phyloP scores from a whole-genome alignment of 805 yeast genomes.

The Cyberlindnera bimundalis region DNA sequence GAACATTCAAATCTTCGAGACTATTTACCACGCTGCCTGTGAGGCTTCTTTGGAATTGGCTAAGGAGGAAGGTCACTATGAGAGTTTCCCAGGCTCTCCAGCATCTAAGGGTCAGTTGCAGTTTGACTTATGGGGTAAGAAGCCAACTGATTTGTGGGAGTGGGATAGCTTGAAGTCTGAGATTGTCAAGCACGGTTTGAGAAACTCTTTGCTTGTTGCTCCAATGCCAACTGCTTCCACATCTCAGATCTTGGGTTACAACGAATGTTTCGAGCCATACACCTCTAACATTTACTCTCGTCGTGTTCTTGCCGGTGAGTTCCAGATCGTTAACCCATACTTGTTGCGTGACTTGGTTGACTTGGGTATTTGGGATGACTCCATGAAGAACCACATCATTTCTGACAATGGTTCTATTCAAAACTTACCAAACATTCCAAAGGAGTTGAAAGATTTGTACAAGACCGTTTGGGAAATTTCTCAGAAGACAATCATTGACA shows the following conservation, averaged over 20 bases:
- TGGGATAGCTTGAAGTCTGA: slow-evolving; percentile 71
- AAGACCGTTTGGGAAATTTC: slow-evolving; percentile 90
- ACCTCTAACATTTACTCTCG: slow-evolving; percentile 93
- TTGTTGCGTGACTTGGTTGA: slow-evolving; percentile 77
- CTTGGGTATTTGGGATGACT: slow-evolving; percentile 77
- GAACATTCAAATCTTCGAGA: slow-evolving; percentile 87
- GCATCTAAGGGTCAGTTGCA: slow-evolving; percentile 83
- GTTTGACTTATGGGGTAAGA: slow-evolving; percentile 80
- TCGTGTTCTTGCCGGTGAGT: slow-evolving; percentile 91
- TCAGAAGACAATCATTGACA: slow-evolving; percentile 70
- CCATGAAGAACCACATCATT: slow-evolving; percentile 74
- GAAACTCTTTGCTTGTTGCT: slow-evolving; percentile 87
- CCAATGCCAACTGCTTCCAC: slow-evolving; percentile 99
- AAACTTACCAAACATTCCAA: slow-evolving; percentile 67
- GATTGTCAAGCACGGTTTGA: slow-evolving; percentile 61
- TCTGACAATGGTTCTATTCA: slow-evolving; percentile 85
- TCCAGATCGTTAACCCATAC: slow-evolving; percentile 88
- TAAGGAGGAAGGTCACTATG: slow-evolving; percentile 61
- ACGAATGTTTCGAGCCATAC: slow-evolving; percentile 94
- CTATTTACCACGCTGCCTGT: slow-evolving; percentile 90
- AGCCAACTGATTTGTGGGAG: slow-evolving; percentile 78
- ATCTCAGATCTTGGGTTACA: slow-evolving; percentile 90
- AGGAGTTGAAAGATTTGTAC: slow-evolving; percentile 63
- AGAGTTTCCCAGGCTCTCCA: slow-evolving; percentile 79
- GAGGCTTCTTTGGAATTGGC: slow-evolving; percentile 88